phyloP scores from a whole-genome alignment of 306 rosid genomes.

The Boehmeria nivea region DNA sequence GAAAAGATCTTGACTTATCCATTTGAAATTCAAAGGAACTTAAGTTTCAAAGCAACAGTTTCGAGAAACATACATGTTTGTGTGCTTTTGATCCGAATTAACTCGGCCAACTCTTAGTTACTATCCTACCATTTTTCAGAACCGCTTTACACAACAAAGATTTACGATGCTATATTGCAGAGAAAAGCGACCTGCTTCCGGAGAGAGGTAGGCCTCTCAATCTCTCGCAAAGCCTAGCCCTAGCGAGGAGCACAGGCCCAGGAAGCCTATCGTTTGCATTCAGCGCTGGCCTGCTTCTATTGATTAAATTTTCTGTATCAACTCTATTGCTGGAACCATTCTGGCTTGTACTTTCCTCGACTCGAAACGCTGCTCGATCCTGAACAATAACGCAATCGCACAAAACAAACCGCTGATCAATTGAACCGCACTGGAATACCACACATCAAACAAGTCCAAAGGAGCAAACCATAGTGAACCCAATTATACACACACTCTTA shows the following conservation, averaged over 20 bases:
- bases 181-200: slow-evolving; percentile 45
- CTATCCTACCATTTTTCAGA: not conserved
- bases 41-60: too few relatives aligned
- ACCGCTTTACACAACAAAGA: not conserved
- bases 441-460: too few relatives aligned
- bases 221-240: slow-evolving; percentile 82
- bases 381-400: slow-evolving; percentile 18
- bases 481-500: too few relatives aligned
- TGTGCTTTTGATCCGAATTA: too few relatives aligned
- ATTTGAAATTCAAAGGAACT: not conserved
- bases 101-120: too few relatives aligned
- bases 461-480: too few relatives aligned
- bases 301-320: slow-evolving; percentile 34
- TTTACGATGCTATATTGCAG: not conserved
- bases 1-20: too few relatives aligned
- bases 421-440: too few relatives aligned
- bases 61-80: too few relatives aligned
- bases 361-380: slow-evolving; percentile 46
- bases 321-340: slow-evolving; percentile 23
- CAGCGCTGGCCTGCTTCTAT: slow-evolving; percentile 24
- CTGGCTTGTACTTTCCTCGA: slow-evolving; percentile 31
- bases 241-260: slow-evolving; percentile 66
- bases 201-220: slow-evolving; percentile 62
- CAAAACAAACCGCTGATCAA: not conserved
- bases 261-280: slow-evolving; percentile 63